These are phyloP conservation scores for Caryopteris hybrid DNA, from an alignment of 305 asterid species.

Conservation along the genomic window DNA sequence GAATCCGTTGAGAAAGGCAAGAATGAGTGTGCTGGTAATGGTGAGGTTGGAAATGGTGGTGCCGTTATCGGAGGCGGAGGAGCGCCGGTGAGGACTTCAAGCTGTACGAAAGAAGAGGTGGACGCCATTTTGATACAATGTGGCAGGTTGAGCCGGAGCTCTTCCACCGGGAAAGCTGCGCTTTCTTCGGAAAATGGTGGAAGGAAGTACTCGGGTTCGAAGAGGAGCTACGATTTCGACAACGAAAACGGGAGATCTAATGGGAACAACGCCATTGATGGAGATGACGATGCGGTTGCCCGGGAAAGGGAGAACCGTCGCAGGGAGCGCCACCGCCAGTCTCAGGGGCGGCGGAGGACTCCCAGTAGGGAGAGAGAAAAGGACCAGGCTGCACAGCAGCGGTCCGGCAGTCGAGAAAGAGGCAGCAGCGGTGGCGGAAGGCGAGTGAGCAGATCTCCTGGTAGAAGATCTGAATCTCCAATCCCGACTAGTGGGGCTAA, in stretches of 20 bases:
- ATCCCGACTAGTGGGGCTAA: conserved; percentile 16
- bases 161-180: conserved; percentile 61
- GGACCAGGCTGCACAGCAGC: conserved; percentile 43
- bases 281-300: conserved; percentile 35
- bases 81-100: conserved; percentile 68
- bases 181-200: conserved; percentile 39
- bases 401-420: conserved; percentile 78
- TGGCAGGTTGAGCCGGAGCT: conserved; percentile 91
- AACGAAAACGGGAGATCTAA: conserved; percentile 36
- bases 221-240: conserved; percentile 88
- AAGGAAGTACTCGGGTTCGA: conserved; percentile 76
- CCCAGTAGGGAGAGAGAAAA: conserved; percentile 77
- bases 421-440: conserved; percentile 45
- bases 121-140: conserved; percentile 95
- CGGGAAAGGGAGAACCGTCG: conserved; percentile 63
- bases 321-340: conserved; percentile 50
- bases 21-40: not conserved
- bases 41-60: not conserved
- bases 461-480: conserved; percentile 91
- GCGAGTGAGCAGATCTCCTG: conserved; percentile 92
- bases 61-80: conserved; percentile 24
- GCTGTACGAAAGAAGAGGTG: conserved; percentile 87
- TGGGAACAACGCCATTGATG: conserved; percentile 22
- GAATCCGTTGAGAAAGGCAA: conserved; percentile 31
- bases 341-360: conserved; percentile 70